Conservation (phyloP, 805 yeast genomes). For the Kodamaea sagamina region DNA sequence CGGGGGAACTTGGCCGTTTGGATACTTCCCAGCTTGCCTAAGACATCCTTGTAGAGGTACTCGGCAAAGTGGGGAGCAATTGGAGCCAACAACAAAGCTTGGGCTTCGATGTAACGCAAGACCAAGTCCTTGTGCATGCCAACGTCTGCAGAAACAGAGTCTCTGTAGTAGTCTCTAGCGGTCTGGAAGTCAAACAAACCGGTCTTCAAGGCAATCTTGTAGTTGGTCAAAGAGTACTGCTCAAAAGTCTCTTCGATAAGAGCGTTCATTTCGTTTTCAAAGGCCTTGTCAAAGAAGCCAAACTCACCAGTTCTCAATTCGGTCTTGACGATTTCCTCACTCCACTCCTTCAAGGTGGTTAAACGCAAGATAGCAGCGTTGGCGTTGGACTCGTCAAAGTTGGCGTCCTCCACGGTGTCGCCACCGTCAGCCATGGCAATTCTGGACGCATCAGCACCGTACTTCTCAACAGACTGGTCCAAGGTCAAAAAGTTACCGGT, state of each 20-base stretch:
- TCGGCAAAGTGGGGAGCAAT: slow-evolving; percentile 96
- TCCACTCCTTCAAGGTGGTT: slow-evolving; percentile 92
- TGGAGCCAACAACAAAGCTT: slow-evolving; percentile 83
- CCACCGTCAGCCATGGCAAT: slow-evolving; percentile 99
- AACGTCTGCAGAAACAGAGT: slow-evolving; percentile 52
- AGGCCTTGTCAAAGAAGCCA: slow-evolving; percentile 79
- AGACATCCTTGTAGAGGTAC: slow-evolving; percentile 79
- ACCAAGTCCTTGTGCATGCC: slow-evolving; percentile 86
- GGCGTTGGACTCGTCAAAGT: slow-evolving; percentile 94
- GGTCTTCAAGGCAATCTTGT: slow-evolving; percentile 83
- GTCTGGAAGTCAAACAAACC: slow-evolving; percentile 95
- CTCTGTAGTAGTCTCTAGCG: slow-evolving; percentile 96
- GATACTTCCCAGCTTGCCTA: slow-evolving; percentile 64
- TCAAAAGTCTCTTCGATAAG: slow-evolving; percentile 73
- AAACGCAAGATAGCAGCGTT: slow-evolving; percentile 96
- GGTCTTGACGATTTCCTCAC: slow-evolving; percentile 67
- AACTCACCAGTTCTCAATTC: slow-evolving; percentile 51
- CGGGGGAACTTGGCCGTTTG: slow-evolving; percentile 82
- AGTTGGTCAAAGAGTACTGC: slow-evolving; percentile 71
- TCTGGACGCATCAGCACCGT: slow-evolving; percentile 97
- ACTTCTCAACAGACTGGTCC: slow-evolving; percentile 79
- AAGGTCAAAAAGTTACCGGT: slow-evolving; percentile 97
- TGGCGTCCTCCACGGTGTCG: slow-evolving; percentile 96
- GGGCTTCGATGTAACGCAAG: slow-evolving; percentile 79
- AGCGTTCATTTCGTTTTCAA: slow-evolving; percentile 89